Base-by-base conservation (phyloP, 805 yeast species). In the Starmerella floris region DNA sequence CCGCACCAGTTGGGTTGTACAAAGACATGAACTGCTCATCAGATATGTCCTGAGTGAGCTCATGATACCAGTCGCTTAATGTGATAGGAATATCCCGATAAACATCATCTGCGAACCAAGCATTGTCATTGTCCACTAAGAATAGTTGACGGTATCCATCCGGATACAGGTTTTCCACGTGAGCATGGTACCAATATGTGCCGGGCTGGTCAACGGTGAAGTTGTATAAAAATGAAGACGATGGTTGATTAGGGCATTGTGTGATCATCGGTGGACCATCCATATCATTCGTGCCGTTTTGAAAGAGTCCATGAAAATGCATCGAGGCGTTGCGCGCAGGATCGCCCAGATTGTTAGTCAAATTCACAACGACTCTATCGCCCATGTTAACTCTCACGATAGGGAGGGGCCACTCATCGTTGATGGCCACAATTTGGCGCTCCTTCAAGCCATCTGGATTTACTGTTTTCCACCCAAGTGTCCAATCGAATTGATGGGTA, bases 131-230 rank as follows among this genome's bases (percentile, higher is more conserved):
- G 53, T 79, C 78, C 54, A 91, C 78, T 51, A 91, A 70, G 51
- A 88, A 73, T 23, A 66, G 56, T 38, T 62, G 68, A 26, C 70
- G 61, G 42, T 66, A 58, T 59, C 98, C 98, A 59, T 91, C 97
- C 62, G 91, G 87, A 56, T 85, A 85, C 63, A 87, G 94, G 53
- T 87, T 88, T 20, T 70, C 63, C 28, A 87, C 76, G 65, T 91
- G 98, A 25, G 97, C 83, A 63, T 91, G 98, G 69, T 88, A 91
- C 98, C 98, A 91, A 70, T 69, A 91, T 17, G 94, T 73, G 56
- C 98, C 98, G 44, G 69, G 75, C 64, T 91, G 95, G 39, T 73
- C 73, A 47, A 85, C 83, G 23, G 95, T 80, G 63, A 91, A 91
- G 68, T 88, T 85, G 69, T 91, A 91, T 49, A 78, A 62, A 63